These are phyloP conservation scores for Malassezia psittaci DNA, from an alignment of 1,284 basidiomycete genomes.

Conservation along the genomic window DNA sequence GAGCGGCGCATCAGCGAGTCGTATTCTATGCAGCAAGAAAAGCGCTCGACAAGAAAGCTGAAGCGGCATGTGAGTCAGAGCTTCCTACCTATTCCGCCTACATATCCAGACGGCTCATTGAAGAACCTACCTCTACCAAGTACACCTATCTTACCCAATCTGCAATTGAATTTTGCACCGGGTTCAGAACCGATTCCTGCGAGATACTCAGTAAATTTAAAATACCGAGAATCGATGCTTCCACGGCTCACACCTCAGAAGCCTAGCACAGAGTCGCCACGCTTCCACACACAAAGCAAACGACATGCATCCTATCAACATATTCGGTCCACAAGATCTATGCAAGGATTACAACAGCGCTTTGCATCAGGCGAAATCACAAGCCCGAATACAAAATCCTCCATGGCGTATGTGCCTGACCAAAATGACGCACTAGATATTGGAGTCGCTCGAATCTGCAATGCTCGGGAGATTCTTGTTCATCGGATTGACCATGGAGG, in stretches of 20 bases:
- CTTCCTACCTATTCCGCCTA: too few species aligned
- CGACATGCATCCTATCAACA: neutral
- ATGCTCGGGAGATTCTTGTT: slow-evolving; percentile 62
- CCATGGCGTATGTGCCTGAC: slow-evolving; percentile 58
- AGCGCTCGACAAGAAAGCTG: too few species aligned
- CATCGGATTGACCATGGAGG: slow-evolving; percentile 62
- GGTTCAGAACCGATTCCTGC: too few species aligned
- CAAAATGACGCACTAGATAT: slow-evolving; percentile 67
- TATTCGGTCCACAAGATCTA: neutral
- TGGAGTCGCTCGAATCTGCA: slow-evolving; percentile 65
- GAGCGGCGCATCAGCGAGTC: too few species aligned
- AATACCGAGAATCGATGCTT: slow-evolving; percentile 4
- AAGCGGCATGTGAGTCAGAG: too few species aligned
- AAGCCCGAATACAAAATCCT: too few species aligned
- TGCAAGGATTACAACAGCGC: neutral
- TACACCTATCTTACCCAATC: too few species aligned
- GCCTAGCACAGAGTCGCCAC: neutral
- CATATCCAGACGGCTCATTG: too few species aligned
- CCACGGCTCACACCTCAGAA: slow-evolving; percentile 2
- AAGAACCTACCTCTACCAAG: too few species aligned
- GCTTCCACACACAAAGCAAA: neutral
- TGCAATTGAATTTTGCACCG: too few species aligned
- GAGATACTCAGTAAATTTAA: too few species aligned
- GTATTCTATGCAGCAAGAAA: too few species aligned
- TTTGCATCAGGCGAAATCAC: neutral